Evolutionary conservation across 75 land plant species (phyloP), one percentile per base, ranked within the genome.

Genomic region (Cunninghamia lanceolata): DNA sequence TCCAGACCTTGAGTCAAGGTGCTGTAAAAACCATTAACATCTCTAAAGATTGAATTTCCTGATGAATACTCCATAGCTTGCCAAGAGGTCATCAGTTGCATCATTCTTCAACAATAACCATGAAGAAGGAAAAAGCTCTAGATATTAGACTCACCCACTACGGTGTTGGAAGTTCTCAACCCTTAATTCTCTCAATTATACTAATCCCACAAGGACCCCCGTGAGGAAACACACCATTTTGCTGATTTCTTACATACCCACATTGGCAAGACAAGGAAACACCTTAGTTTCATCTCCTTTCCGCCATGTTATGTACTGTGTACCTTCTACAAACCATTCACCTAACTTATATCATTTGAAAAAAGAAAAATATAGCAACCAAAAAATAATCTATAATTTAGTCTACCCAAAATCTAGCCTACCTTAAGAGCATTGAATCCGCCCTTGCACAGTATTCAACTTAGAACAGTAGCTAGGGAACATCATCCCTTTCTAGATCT

Each of bases 21-120:
- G 86, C 86, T 82, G 91, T 90, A 93, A 91, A 93, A 93, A 47
- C 93, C 93, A 91, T 86, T 90, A 83, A 92, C 88, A 42, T 80
- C 82, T 4, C 82, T 80, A n/a, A 80, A 80, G 50, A 80, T 80
- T n/a, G 82, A 80, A 80, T 80, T 43, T 25, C 82, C 82, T 45
- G 82, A 45, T 80, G 52, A 80, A 43, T 43, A 28, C 28, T 80
- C 82, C 82, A 80, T 80, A 25, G 82, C 46, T 80, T 43, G 43
- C 45, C 82, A 80, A 45, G 32, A 80, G 46, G 82, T 39, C 32
- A 45, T 45, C 82, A 80, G 46, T 80, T 80, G 82, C 32, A 80
- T 43, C 82, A 80, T 80, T 80, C 82, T 80, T 80, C 82, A 43
- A 43, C 82, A 77, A 77, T 4, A 17, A 42, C 46, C 70, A 73